Evolutionary conservation across 768 basidiomycete genomes (phyloP).

Genomic region (Hericium rajendrae): DNA sequence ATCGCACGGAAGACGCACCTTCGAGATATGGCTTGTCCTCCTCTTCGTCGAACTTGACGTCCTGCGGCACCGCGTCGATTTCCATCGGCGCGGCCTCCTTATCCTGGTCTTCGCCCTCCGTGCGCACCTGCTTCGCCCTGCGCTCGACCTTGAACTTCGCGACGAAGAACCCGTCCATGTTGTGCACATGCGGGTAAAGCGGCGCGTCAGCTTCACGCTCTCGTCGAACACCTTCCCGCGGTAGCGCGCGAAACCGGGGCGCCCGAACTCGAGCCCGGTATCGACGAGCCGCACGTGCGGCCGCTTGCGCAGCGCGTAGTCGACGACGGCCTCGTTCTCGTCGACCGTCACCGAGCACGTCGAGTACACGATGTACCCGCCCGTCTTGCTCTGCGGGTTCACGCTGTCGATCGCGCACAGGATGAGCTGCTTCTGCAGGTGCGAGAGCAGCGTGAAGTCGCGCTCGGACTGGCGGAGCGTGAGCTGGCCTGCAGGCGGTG

Average conservation of each 20-base stretch:
- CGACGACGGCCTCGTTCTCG: slow-evolving; percentile 96
- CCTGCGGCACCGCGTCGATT: slow-evolving; percentile 17
- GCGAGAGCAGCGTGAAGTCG: slow-evolving; percentile 92
- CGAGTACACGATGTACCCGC: slow-evolving; percentile 93
- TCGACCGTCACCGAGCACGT: slow-evolving; percentile 98
- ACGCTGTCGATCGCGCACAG: slow-evolving; percentile 97
- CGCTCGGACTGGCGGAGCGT: slow-evolving; percentile 60
- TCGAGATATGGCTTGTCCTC: slow-evolving; percentile 58
- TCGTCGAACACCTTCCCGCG: slow-evolving; percentile 85
- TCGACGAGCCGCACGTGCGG: slow-evolving; percentile 89
- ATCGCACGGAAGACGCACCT: slow-evolving; percentile 39
- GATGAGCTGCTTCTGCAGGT: slow-evolving; percentile 96
- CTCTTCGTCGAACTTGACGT: slow-evolving; percentile 21
- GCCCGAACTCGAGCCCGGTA: slow-evolving; percentile 87
- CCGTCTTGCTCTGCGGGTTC: slow-evolving; percentile 79
- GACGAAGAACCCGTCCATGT: slow-evolving; percentile 99
- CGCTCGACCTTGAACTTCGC: slow-evolving; percentile 96
- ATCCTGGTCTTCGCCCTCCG: slow-evolving; percentile 21
- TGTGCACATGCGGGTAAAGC: slow-evolving; percentile 96
- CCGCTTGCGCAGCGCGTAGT: slow-evolving; percentile 92
- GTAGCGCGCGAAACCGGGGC: slow-evolving; percentile 83
- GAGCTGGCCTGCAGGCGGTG: neutral
- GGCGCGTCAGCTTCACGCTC: slow-evolving; percentile 68
- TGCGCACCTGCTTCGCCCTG: slow-evolving; percentile 40
- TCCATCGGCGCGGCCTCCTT: slow-evolving; percentile 18